These are phyloP conservation scores for Dimargaris cristalligena DNA, from an alignment of 192 early-diverging fungal species.

Conservation along the genomic window DNA sequence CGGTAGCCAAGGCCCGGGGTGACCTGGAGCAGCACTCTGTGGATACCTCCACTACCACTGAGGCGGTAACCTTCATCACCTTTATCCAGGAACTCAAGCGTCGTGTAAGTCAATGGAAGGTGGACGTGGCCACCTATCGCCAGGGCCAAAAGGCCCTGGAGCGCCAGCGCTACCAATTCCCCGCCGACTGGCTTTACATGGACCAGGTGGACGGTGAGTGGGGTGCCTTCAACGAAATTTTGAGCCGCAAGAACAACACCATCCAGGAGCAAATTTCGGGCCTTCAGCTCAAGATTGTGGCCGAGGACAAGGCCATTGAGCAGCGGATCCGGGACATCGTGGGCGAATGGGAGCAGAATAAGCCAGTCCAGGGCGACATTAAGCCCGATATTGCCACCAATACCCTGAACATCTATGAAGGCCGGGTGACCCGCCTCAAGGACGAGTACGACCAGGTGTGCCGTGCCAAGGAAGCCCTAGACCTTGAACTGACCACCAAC, in stretches of 20 bases:
- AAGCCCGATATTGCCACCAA: slow-evolving; percentile 70
- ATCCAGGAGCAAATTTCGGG: slow-evolving; percentile 92
- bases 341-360: slow-evolving; percentile 85
- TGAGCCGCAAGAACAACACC: slow-evolving; percentile 70
- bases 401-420: slow-evolving; percentile 69
- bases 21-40: slow-evolving; percentile 80
- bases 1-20: slow-evolving; percentile 54
- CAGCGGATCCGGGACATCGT: slow-evolving; percentile 64
- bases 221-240: slow-evolving; percentile 90
- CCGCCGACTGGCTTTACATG: slow-evolving; percentile 85
- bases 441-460: slow-evolving; percentile 76
- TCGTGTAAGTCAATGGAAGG: slow-evolving; percentile 57
- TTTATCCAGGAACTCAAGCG: slow-evolving; percentile 90
- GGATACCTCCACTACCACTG: slow-evolving; percentile 69
- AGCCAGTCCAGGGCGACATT: slow-evolving; percentile 89
- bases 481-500: slow-evolving; percentile 56
- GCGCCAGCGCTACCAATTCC: slow-evolving; percentile 85
- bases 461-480: slow-evolving; percentile 86
- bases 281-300: slow-evolving; percentile 85
- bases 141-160: slow-evolving; percentile 85
- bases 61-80: slow-evolving; percentile 85
- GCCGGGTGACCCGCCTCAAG: slow-evolving; percentile 55
- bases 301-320: slow-evolving; percentile 79
- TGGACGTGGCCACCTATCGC: slow-evolving; percentile 72
- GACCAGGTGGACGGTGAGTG: slow-evolving; percentile 96